Evolutionary conservation across 306 rosid genomes (phyloP), one percentile per base, ranked within the genome.

Genomic region (Pyrus pyrifolia): DNA sequence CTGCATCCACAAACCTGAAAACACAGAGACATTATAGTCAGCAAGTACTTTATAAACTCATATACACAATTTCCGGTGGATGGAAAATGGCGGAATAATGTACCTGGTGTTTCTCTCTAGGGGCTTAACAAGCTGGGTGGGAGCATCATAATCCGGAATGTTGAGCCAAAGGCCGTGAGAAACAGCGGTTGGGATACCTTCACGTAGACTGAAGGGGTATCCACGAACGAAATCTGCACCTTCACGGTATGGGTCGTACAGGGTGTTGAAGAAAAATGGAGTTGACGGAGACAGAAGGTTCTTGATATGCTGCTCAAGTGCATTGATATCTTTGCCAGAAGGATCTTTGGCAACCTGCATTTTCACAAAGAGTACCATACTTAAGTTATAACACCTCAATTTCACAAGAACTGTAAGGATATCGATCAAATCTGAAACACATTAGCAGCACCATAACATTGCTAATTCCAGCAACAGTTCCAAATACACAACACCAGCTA

Each of bases 141-240:
- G 97, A 49, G 96, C 97, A 90, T 92, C 97, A 76, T 92, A 92
- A 53, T 90, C 93, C 15, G 97, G 96, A 73, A 90, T 80, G 87
- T 92, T 92, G 69, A 92, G 91, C 97, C 97, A 92, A 38, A 92
- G 91, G 33, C 97, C 96, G 38, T 92, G 97, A 73, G 97, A 92
- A 25, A 83, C 88, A 14, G 91, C 96, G 0, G 97, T 92, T 31
- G 96, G 97, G 17, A 80, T 84, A 53, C 96, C 96, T 70, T 84
- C 93, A 15, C 93, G 88, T 25, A 92, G 92, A 72, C 90, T 90
- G 70, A 92, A 92, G 0, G 96, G 97, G 64, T 92, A 92, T 66
- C 97, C 97, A 1, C 97, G 97, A 65, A 92, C 93, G 29, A 92
- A 92, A 66, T 92, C 93, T 3, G 92, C 72, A 46, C 97, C 96